These are phyloP conservation scores for Schoenoplectus triqueter DNA, from an alignment of 202 grass and related monocot species.

Conservation along the genomic window DNA sequence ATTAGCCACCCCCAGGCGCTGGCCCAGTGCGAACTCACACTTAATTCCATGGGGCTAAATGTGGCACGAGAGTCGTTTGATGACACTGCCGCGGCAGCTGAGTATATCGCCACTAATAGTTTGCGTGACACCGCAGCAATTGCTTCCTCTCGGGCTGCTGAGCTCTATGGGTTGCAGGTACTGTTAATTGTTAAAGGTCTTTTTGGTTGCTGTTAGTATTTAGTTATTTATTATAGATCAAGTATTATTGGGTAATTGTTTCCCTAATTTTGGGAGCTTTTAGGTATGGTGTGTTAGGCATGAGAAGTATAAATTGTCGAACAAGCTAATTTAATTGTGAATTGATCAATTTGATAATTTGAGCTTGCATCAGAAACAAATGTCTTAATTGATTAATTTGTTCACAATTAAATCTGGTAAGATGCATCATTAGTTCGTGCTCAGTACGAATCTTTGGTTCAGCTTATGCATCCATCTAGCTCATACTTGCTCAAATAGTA, in stretches of 20 bases:
- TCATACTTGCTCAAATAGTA: constrained; percentile 7
- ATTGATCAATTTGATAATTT: background rate
- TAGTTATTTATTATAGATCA: background rate
- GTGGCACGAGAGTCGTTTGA: constrained; percentile 85
- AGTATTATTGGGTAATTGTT: background rate
- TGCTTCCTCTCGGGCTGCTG: constrained; percentile 66
- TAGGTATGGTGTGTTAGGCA: background rate
- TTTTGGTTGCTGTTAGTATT: background rate
- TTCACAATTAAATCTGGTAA: background rate
- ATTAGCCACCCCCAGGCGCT: constrained; percentile 90
- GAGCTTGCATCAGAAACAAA: background rate
- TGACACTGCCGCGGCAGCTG: constrained; percentile 77
- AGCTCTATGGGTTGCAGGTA: constrained; percentile 72
- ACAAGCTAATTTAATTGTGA: background rate
- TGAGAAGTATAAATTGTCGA: background rate
- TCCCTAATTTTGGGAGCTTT: background rate
- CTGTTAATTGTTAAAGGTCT: background rate
- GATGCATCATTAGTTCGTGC: background rate
- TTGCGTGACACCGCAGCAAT: constrained; percentile 83
- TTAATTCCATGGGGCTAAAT: constrained; percentile 83
- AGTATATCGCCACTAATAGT: constrained; percentile 52
- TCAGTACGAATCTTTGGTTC: constrained; percentile 15
- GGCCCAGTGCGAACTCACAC: constrained; percentile 83
- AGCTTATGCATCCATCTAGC: background rate
- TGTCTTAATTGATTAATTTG: background rate